Percentiles rank a stretch among this genome's conserved stretches.
These are phyloP conservation scores for Ganoderma resinaceum DNA, from an alignment of 1,284 basidiomycete genomes.

Conservation along the genomic window DNA sequence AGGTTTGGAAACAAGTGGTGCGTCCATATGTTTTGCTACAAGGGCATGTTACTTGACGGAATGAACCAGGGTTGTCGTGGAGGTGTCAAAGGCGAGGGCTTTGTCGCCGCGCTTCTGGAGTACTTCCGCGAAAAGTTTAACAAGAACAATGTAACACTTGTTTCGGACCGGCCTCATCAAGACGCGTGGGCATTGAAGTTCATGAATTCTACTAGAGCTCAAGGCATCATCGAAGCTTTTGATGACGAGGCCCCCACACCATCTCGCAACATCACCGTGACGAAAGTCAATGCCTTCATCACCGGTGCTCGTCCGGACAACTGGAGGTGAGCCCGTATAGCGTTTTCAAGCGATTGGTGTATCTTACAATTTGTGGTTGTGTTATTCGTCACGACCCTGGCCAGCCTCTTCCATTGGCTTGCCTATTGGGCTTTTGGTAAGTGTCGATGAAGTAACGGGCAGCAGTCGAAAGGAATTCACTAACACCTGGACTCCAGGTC, in stretches of 20 bases:
- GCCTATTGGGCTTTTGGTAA: constrained; percentile 22
- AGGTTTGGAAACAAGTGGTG: constrained; percentile 40
- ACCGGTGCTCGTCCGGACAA: constrained; percentile 2
- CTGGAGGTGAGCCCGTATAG: constrained; percentile 12
- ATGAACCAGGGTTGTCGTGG: constrained; percentile 9
- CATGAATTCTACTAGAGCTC: constrained; percentile 24
- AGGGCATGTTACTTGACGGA: background rate
- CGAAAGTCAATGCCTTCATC: constrained; percentile 26
- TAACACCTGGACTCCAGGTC: constrained; percentile 25
- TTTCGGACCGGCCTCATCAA: constrained; percentile 15
- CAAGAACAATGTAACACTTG: background rate
- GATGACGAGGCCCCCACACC: constrained; percentile 40
- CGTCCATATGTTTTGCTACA: too few relatives aligned
- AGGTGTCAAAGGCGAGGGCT: constrained; percentile 5
- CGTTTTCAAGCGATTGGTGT: background rate
- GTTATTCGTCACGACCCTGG: background rate
- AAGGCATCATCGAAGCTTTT: constrained; percentile 36
- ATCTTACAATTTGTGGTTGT: background rate
- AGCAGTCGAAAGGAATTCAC: background rate
- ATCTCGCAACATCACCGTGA: constrained; percentile 37
- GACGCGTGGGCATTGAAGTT: constrained; percentile 30
- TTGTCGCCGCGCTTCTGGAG: constrained; percentile 30
- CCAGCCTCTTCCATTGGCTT: constrained; percentile 20
- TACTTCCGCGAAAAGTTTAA: constrained; percentile 32
- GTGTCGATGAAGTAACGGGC: background rate